Base-by-base conservation (phyloP, 805 yeast genomes). In the Lipomyces starkeyi region DNA sequence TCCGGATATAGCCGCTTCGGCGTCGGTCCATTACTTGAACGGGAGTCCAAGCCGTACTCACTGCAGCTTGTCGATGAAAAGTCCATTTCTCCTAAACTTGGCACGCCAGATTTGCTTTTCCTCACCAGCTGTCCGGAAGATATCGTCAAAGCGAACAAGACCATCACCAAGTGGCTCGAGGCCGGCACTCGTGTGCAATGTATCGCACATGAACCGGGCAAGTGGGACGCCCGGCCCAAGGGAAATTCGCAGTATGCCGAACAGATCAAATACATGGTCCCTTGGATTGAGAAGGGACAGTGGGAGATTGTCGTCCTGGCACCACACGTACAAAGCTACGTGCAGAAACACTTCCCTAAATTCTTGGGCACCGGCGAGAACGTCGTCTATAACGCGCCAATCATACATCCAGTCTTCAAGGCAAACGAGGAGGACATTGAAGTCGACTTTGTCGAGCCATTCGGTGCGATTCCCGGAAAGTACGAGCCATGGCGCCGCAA, bases 391-490 rank as follows among this genome's bases (percentile, higher is more conserved):
- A 53, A 55, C 8, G 64, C 72, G 11, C 53, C 40, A 14, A 9
- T 69, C 13, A 29, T 69, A 25, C 72, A 69, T 56, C 72, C 72
- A 17, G 72, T 69, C 11, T 67, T 69, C 53, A 53, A 59, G 58
- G 22, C 34, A 20, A 35, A 47, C 54, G 40, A 40, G 20, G 60
- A 61, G 27, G 58, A 61, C 66, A 64, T 63, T 40, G 32, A 37
- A 1, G 66, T 63, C n/a, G 47, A 63, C 58, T 32, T 17, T 14
- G 20, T 20, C 27, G 60, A 61, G 37, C 69, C 73, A 11, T 70
- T 64, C 29, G 73, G 63, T 2, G 62, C 63, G n/a, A 70, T 70
- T 25, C 73, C 73, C 5, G 73, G 73, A 27, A 70, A 68, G 61
- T 63, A 52, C 60, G 73, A 70, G 66, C 64, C 69, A 13, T 60